phyloP scores from a whole-genome alignment of 345 rosid genomes.

The Abelmoschus esculentus region DNA sequence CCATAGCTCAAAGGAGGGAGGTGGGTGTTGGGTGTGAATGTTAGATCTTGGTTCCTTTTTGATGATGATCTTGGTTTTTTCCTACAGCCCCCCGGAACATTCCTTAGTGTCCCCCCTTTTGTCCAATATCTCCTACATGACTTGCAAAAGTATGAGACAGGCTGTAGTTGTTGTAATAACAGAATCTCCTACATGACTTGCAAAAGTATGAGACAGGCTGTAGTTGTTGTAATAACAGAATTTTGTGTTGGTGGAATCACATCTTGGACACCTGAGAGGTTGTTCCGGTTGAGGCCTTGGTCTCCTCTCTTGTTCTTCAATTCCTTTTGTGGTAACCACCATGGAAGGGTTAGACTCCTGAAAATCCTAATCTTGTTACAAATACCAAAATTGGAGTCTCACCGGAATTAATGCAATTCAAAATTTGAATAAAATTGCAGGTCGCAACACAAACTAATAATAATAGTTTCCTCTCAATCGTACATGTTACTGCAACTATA shows the following conservation, averaged over 20 bases:
- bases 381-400: too few species aligned
- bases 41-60: conserved; percentile 41
- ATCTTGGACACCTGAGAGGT: conserved; percentile 63
- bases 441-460: too few species aligned
- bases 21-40: conserved; percentile 26
- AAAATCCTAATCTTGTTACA: background rate
- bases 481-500: too few species aligned
- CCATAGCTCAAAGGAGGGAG: conserved; percentile 42
- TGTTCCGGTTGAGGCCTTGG: conserved; percentile 47
- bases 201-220: conserved; percentile 80
- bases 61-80: conserved; percentile 53
- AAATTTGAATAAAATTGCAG: too few species aligned
- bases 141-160: conserved; percentile 81
- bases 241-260: conserved; percentile 77
- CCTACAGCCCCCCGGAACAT: too few species aligned
- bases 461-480: too few species aligned
- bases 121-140: conserved; percentile 76
- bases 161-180: conserved; percentile 89
- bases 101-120: conserved; percentile 74
- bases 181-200: conserved; percentile 66
- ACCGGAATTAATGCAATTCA: too few species aligned
- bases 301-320: conserved; percentile 44
- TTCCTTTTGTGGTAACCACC: conserved; percentile 44
- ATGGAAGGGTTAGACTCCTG: conserved; percentile 56
- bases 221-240: conserved; percentile 91